phyloP scores from a whole-genome alignment of 495 filamentous ascomycete species.

The Sporormia fimetaria region DNA sequence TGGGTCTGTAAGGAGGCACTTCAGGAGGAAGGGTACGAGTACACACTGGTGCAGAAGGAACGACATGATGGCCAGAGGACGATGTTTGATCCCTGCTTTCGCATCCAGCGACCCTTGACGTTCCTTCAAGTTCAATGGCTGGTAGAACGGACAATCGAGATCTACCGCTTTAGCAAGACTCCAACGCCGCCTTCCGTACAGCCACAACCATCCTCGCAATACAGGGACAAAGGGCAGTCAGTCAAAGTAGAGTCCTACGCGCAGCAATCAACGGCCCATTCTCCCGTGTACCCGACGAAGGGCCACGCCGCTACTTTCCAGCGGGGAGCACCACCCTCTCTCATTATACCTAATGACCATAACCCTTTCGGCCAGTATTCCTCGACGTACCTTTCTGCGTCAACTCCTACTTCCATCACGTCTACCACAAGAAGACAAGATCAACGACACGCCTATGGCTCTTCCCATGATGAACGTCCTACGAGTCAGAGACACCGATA shows the following conservation, averaged over 20 bases:
- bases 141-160: conserved; percentile 22
- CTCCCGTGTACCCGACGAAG: no score
- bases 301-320: no score
- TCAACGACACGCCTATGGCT: background rate
- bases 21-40: conserved; percentile 11
- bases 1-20: conserved; percentile 23
- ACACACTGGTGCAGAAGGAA: conserved; percentile 11
- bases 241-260: background rate
- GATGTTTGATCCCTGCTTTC: conserved; percentile 19
- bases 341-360: no score
- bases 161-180: conserved; percentile 9
- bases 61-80: conserved; percentile 13
- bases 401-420: no score
- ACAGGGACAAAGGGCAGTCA: conserved; percentile 1
- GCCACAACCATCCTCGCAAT: no score
- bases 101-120: conserved; percentile 15
- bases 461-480: no score
- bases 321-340: no score
- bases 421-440: no score
- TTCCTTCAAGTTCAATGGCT: conserved; percentile 21
- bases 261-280: no score
- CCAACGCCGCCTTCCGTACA: conserved; percentile 1
- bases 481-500: no score
- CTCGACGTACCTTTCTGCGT: no score
- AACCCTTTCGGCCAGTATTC: background rate